phyloP scores from a whole-genome alignment of 2,329 filamentous ascomycete genomes.

The Talaromyces pinophilus region DNA sequence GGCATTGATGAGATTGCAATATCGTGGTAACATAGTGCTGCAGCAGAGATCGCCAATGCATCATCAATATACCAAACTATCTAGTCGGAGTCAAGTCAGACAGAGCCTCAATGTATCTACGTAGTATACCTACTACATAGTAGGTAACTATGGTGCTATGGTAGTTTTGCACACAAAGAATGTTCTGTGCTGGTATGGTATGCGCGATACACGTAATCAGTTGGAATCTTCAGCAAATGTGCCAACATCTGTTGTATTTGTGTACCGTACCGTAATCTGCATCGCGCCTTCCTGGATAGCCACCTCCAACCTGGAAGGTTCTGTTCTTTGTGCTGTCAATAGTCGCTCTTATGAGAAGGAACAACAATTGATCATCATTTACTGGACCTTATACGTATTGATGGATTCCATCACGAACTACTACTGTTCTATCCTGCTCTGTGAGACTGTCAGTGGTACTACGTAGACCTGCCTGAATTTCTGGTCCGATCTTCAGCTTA shows the following conservation, averaged over 20 bases:
- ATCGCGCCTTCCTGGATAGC: not conserved
- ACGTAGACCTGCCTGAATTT: not conserved
- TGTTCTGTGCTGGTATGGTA: not conserved
- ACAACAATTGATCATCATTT: not conserved
- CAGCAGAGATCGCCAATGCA: constrained; percentile 5
- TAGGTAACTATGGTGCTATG: not conserved
- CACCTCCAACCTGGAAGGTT: not conserved
- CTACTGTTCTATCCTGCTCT: not conserved
- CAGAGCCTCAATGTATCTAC: not conserved
- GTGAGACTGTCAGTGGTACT: not conserved
- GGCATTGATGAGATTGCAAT: not conserved
- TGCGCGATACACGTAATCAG: constrained; percentile 2
- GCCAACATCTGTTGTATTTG: not conserved
- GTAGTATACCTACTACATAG: not conserved
- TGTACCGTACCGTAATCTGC: not conserved
- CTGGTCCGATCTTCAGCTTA: not conserved
- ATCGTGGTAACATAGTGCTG: not conserved
- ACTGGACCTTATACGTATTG: not conserved
- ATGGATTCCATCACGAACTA: not conserved
- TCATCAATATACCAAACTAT: not conserved
- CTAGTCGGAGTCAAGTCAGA: constrained; percentile 1
- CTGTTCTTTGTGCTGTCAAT: not conserved
- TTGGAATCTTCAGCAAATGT: not conserved
- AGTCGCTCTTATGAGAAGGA: not conserved
- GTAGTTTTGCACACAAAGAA: not conserved